Percentiles rank a stretch among this genome's conserved stretches.
Conservation (phyloP, 441 rosid species). For the Adansonia rubrostipa region DNA sequence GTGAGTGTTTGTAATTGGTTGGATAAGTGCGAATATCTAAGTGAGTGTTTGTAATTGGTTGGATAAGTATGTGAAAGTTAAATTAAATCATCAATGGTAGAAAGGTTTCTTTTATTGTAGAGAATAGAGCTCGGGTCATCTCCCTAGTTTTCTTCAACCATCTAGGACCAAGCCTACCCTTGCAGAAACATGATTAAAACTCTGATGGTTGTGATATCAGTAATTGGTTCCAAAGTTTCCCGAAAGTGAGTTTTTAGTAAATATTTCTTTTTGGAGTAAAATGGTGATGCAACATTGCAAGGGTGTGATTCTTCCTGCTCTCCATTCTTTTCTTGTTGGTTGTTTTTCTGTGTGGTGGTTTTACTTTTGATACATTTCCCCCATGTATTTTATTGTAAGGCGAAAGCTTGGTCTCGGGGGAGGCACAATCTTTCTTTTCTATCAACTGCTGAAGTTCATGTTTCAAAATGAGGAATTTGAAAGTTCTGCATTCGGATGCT, state of each 20-base stretch:
- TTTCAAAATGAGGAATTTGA: background rate
- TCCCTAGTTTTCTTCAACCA: background rate
- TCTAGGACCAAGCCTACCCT: background rate
- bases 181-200: background rate
- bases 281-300: background rate
- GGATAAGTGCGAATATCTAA: slow-evolving; percentile 21
- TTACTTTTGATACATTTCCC: background rate
- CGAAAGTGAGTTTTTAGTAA: background rate
- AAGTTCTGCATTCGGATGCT: background rate
- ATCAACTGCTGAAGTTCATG: background rate
- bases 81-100: slow-evolving; percentile 23
- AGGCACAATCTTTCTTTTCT: background rate
- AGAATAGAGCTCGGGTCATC: background rate
- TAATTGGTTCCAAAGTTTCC: background rate
- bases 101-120: slow-evolving; percentile 5
- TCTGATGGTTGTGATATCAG: background rate
- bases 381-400: background rate
- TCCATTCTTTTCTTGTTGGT: background rate
- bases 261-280: background rate
- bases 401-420: background rate
- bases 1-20: slow-evolving; percentile 27
- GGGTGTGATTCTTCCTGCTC: background rate
- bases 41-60: slow-evolving; percentile 27
- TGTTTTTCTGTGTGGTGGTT: background rate
- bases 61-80: slow-evolving; percentile 15